These are phyloP conservation scores for Lactarius sanguifluus DNA, from an alignment of 768 basidiomycete genomes.

Conservation along the genomic window DNA sequence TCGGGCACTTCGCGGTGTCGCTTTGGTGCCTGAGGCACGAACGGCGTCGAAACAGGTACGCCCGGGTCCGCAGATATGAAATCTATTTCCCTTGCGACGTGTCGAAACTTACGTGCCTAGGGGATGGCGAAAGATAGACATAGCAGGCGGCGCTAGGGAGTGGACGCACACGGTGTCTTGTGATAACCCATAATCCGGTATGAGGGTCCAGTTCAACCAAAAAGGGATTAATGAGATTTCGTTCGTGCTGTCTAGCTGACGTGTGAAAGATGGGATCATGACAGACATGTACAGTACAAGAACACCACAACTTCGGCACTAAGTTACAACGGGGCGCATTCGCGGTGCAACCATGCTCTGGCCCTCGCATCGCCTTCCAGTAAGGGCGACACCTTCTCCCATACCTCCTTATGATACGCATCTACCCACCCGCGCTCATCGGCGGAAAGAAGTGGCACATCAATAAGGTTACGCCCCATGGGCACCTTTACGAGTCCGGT, in stretches of 20 bases:
- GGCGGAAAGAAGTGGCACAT: slow-evolving; percentile 55
- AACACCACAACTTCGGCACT: slow-evolving; percentile 5
- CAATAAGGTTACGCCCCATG: slow-evolving; percentile 82
- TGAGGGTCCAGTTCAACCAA: too few species aligned
- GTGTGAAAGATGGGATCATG: neutral
- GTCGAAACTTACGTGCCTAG: too few species aligned
- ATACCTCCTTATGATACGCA: slow-evolving; percentile 74
- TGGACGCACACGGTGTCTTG: too few species aligned
- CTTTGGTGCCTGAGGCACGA: too few species aligned
- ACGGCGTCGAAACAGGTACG: too few species aligned
- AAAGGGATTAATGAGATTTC: neutral
- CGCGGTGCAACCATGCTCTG: slow-evolving; percentile 60
- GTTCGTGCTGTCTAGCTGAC: neutral
- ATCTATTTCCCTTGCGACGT: too few species aligned
- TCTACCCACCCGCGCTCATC: slow-evolving; percentile 84
- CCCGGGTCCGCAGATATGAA: too few species aligned
- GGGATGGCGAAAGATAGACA: too few species aligned
- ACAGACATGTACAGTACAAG: neutral
- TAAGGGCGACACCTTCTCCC: slow-evolving; percentile 70
- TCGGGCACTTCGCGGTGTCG: too few species aligned
- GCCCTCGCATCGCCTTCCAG: slow-evolving; percentile 62
- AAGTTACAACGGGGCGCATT: slow-evolving; percentile 48
- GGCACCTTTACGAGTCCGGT: slow-evolving; percentile 53
- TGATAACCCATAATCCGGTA: too few species aligned
- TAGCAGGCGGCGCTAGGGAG: too few species aligned